These are phyloP conservation scores for Perkinsus marinus DNA, from an alignment of 169 alveolate species.

Conservation along the genomic window DNA sequence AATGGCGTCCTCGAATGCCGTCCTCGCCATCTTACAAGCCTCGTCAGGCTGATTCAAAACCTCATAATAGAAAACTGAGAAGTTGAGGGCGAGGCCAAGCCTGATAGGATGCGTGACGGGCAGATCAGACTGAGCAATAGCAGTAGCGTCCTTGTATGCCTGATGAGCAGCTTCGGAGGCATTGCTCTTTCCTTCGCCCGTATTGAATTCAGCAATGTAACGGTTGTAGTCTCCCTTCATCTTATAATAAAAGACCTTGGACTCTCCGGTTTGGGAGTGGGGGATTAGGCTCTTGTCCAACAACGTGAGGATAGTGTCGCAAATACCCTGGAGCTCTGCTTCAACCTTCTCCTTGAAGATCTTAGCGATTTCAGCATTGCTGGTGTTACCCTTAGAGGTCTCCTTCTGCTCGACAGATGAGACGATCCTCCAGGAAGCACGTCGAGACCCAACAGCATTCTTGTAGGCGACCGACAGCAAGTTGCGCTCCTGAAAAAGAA, in stretches of 20 bases:
- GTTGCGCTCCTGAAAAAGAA: constrained; percentile 24
- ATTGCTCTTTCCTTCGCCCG: constrained; percentile 73
- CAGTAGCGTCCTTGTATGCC: constrained; percentile 88
- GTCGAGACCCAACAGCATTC: constrained; percentile 95
- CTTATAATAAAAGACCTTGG: constrained; percentile 82
- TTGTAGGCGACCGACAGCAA: constrained; percentile 92
- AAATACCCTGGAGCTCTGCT: constrained; percentile 77
- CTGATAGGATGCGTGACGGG: constrained; percentile 84
- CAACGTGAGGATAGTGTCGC: constrained; percentile 75
- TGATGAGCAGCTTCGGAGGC: constrained; percentile 80
- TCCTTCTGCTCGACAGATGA: constrained; percentile 83
- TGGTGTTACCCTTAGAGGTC: constrained; percentile 68
- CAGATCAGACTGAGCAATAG: constrained; percentile 72
- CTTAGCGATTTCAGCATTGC: constrained; percentile 62
- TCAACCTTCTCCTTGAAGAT: constrained; percentile 75
- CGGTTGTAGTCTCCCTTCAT: constrained; percentile 96
- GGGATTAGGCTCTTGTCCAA: constrained; percentile 44
- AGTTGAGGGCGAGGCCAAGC: constrained; percentile 84
- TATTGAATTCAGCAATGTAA: constrained; percentile 82
- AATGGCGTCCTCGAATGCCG: constrained; percentile 75
- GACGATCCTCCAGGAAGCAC: constrained; percentile 94
- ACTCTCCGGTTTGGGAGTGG: constrained; percentile 43
- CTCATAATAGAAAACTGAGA: constrained; percentile 91
- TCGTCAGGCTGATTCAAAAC: constrained; percentile 79
- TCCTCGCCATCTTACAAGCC: constrained; percentile 87